Base-by-base conservation (phyloP, 2,329 filamentous ascomycete genomes). In the Ophiocordyceps unilateralis region DNA sequence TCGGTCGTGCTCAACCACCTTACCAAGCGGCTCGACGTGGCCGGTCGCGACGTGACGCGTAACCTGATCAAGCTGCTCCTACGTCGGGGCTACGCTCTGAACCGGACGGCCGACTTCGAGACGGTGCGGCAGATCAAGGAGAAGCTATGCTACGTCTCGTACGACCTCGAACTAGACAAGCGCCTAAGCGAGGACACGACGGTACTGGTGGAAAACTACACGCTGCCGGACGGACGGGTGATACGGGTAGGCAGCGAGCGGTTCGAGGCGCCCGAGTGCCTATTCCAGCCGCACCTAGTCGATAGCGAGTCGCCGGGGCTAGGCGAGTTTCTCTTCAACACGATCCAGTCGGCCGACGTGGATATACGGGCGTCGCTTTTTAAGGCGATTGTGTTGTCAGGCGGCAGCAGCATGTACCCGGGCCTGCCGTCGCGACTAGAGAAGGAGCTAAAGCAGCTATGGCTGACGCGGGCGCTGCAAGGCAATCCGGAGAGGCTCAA, bases 101-200 rank as follows among this genome's bases (percentile, higher is more conserved):
- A 98, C 76, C 79, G 91, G 61, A 98, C 91, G 12, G 91, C 91
- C 59, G 91, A 98, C 62, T 98, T 98, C 63, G 91, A 98, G 66
- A 98, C 91, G 4, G 91, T 98, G 44, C 83, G 91, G 48, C 89
- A 96, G 63, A 96, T 98, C 70, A 98, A 98, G 69, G 91, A 98
- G 72, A 98, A 98, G 73, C 82, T 98, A 42, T 96, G 91, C 73
- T 98, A 98, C 62, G 89, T 98, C 45, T 95, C 88, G 12, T 98
- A 96, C 69, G 91, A 98, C 62, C 76, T 98, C 45, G 87, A 93
- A 64, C 72, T 98, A 44, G 91, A 98, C 70, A 88, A 96, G 68
- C 80, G 84, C 53, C 77, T 98, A 49, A 93, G 85, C 57, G 91
- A 98, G 66, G 91, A 98, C 55, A 98, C 91, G 15, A 98, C 91